These are phyloP conservation scores for Gaeumannomyces sp. DNA, from an alignment of 2,329 filamentous ascomycete genomes.

Conservation along the genomic window DNA sequence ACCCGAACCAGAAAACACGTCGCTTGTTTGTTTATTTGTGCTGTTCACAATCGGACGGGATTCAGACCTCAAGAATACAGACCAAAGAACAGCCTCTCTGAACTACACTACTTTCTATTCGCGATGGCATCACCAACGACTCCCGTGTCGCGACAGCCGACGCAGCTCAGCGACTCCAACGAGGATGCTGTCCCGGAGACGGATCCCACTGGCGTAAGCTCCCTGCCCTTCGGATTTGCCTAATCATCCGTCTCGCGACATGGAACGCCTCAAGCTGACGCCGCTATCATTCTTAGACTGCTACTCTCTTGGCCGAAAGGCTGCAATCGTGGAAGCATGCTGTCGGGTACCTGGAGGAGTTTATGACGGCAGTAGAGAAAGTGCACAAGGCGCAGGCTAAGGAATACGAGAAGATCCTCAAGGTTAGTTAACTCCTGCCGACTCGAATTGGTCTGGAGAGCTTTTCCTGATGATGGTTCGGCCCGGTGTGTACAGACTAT, in stretches of 20 bases:
- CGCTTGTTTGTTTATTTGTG: background rate
- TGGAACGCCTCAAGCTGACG: background rate
- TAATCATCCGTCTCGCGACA: background rate
- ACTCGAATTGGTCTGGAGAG: background rate
- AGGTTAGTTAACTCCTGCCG: constrained; percentile 41
- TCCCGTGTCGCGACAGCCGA: constrained; percentile 15
- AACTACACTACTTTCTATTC: background rate
- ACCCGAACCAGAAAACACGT: background rate
- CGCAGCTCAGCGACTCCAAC: constrained; percentile 34
- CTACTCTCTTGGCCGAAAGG: constrained; percentile 77
- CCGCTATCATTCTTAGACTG: constrained; percentile 49
- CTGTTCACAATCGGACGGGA: background rate
- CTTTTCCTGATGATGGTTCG: background rate
- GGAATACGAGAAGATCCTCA: constrained; percentile 91
- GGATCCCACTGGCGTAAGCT: constrained; percentile 51
- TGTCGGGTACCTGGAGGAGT: constrained; percentile 85
- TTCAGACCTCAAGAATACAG: background rate
- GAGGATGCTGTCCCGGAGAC: constrained; percentile 55
- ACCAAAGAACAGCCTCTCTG: background rate
- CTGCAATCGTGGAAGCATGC: constrained; percentile 96
- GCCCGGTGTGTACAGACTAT: constrained; percentile 54
- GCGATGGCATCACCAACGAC: constrained; percentile 2
- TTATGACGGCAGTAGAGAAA: constrained; percentile 79
- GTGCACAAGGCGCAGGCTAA: constrained; percentile 78
- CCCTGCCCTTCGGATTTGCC: background rate